phyloP scores from a whole-genome alignment of 495 filamentous ascomycete genomes.

The Penicillium argentinense region DNA sequence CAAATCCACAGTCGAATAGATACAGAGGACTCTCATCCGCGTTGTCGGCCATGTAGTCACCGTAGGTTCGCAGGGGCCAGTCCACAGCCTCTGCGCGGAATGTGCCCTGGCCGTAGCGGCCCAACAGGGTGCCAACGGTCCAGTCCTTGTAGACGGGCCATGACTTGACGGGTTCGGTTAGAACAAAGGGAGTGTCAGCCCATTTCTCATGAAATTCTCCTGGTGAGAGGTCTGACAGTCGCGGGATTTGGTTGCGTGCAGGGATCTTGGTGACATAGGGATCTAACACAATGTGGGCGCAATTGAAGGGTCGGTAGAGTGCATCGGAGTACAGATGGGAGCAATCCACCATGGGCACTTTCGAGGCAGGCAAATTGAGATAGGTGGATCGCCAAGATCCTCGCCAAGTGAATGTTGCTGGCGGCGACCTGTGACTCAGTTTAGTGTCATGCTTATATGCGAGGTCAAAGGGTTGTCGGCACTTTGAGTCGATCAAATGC shows the following conservation, averaged over 20 bases:
- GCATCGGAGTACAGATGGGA: slow-evolving; percentile 85
- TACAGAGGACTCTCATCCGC: slow-evolving; percentile 90
- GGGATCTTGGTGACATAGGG: slow-evolving; percentile 74
- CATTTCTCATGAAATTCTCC: slow-evolving; percentile 74
- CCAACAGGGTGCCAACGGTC: slow-evolving; percentile 63
- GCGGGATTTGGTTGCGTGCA: slow-evolving; percentile 65
- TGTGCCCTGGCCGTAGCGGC: slow-evolving; percentile 59
- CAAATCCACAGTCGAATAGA: slow-evolving; percentile 85
- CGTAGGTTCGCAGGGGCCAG: slow-evolving; percentile 80
- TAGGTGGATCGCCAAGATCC: slow-evolving; percentile 86
- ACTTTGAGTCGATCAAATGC: no score
- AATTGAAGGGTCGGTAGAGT: slow-evolving; percentile 88
- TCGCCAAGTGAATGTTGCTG: slow-evolving; percentile 65
- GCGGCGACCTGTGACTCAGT: slow-evolving; percentile 29
- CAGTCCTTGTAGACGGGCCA: slow-evolving; percentile 82
- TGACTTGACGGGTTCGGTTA: slow-evolving; percentile 76
- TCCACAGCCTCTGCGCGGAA: slow-evolving; percentile 95
- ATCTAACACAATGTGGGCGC: slow-evolving; percentile 68
- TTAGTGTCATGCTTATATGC: no score
- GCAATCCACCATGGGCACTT: slow-evolving; percentile 58
- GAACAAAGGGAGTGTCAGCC: slow-evolving; percentile 82
- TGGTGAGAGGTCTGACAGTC: slow-evolving; percentile 64
- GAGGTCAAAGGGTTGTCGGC: no score
- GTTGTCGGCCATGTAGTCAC: slow-evolving; percentile 79
- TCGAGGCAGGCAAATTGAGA: slow-evolving; percentile 58